A percentile compares a stretch with the other conserved stretches of the same genome.
Evolutionary conservation across 176 grass and related monocot genomes (phyloP).

Genomic region (Calamus simplicifolius): DNA sequence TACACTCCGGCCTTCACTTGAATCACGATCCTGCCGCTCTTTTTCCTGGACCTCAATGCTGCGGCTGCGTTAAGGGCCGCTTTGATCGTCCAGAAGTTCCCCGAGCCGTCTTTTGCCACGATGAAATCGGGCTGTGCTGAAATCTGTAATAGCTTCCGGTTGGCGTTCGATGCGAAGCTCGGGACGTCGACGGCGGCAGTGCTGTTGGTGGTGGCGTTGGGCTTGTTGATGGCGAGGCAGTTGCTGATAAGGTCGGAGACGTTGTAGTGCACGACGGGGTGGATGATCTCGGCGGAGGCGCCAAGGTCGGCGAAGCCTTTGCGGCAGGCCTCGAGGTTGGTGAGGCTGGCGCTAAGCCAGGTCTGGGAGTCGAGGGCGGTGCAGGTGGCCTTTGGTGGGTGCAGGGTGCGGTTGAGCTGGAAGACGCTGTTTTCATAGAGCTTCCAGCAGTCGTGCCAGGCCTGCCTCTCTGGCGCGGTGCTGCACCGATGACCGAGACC

Average conservation of each 20-base stretch:
- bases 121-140: background rate
- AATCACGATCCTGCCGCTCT: no score
- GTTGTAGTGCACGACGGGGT: slow-evolving; percentile 26
- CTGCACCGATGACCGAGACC: slow-evolving; percentile 16
- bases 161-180: slow-evolving; percentile 10
- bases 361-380: slow-evolving; percentile 31
- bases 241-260: slow-evolving; percentile 46
- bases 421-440: slow-evolving; percentile 30
- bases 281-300: slow-evolving; percentile 21
- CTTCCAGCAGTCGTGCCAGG: slow-evolving; percentile 36
- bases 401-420: slow-evolving; percentile 35
- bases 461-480: slow-evolving; percentile 8
- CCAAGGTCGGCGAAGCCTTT: slow-evolving; percentile 28
- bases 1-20: no score
- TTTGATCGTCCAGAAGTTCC: no score
- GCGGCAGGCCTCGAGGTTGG: slow-evolving; percentile 30
- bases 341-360: slow-evolving; percentile 40
- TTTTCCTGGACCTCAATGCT: no score
- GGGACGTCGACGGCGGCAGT: background rate
- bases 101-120: no score
- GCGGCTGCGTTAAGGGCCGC: no score
- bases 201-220: background rate
- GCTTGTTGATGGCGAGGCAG: slow-evolving; percentile 34
- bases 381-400: background rate
- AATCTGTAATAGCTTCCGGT: slow-evolving; percentile 14